Evolutionary conservation across 106 monocot species (phyloP).

Genomic region (Dioscorea dumetorum): DNA sequence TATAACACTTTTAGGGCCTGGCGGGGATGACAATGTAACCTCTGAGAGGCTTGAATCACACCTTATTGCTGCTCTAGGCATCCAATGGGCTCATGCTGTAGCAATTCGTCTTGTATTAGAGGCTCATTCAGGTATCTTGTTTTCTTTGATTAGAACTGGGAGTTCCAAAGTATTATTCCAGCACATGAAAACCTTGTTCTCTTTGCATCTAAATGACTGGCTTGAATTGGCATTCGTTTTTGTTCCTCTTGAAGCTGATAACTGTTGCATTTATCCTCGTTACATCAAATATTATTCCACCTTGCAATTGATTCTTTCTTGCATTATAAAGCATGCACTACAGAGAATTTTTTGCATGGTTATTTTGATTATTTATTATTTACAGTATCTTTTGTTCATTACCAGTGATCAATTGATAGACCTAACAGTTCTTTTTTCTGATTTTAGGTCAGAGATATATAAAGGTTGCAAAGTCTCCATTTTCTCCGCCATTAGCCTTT

Average conservation of each 20-base stretch:
- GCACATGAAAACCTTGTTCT: too few species aligned
- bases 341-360: not conserved
- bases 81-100: constrained; percentile 96
- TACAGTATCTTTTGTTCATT: too few species aligned
- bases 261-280: not conserved
- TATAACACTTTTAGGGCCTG: constrained; percentile 25
- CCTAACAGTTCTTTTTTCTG: not conserved
- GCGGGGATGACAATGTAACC: constrained; percentile 12
- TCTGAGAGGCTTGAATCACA: constrained; percentile 47
- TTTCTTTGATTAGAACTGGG: too few species aligned
- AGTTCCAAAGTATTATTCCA: too few species aligned
- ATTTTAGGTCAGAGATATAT: constrained; percentile 70
- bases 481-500: constrained; percentile 72
- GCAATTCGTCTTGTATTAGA: constrained; percentile 84
- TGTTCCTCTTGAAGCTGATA: too few species aligned
- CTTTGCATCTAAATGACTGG: too few species aligned
- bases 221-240: too few species aligned
- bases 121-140: constrained; percentile 67
- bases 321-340: not conserved
- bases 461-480: constrained; percentile 89
- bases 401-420: not conserved
- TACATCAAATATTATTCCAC: not conserved
- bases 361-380: not conserved
- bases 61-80: constrained; percentile 71
- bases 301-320: not conserved